These are phyloP conservation scores for Trametopsis cervina DNA, from an alignment of 768 basidiomycete genomes.

Conservation along the genomic window DNA sequence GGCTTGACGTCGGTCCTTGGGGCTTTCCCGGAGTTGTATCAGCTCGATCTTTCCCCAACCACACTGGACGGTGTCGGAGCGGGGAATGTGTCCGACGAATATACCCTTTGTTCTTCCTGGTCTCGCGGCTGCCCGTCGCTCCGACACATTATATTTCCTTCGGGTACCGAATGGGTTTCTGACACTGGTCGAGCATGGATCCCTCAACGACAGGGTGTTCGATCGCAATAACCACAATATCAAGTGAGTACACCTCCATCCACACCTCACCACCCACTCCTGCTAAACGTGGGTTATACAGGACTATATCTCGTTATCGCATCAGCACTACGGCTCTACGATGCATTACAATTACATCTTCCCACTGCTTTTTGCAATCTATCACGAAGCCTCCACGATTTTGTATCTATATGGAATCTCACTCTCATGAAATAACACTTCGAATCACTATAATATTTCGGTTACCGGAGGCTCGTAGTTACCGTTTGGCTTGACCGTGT, in stretches of 20 bases:
- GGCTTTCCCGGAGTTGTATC: conserved; percentile 40
- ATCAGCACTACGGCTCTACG: neutral
- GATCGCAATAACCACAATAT: conserved; percentile 3
- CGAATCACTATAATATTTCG: no score
- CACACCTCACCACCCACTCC: neutral
- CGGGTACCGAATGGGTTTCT: conserved; percentile 44
- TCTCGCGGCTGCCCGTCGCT: conserved; percentile 45
- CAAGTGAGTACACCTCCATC: neutral
- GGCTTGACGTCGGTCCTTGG: conserved; percentile 52
- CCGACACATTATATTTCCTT: conserved; percentile 48
- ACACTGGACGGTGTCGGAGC: conserved; percentile 39
- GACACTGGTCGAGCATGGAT: conserved; percentile 12
- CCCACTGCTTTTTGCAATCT: neutral
- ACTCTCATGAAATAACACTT: neutral
- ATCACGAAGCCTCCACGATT: neutral
- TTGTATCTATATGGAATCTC: neutral
- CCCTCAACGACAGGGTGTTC: neutral
- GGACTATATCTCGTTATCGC: neutral
- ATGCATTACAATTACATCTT: neutral
- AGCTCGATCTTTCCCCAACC: conserved; percentile 58
- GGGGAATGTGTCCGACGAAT: conserved; percentile 38
- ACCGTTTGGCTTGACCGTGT: neutral
- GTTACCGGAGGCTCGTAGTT: no score
- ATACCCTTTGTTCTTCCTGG: conserved; percentile 48
- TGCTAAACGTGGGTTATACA: neutral